A percentile compares a stretch with the other conserved stretches of the same genome.
phyloP scores from a whole-genome alignment of 805 yeast species.

The Pichia phayaonensis region DNA sequence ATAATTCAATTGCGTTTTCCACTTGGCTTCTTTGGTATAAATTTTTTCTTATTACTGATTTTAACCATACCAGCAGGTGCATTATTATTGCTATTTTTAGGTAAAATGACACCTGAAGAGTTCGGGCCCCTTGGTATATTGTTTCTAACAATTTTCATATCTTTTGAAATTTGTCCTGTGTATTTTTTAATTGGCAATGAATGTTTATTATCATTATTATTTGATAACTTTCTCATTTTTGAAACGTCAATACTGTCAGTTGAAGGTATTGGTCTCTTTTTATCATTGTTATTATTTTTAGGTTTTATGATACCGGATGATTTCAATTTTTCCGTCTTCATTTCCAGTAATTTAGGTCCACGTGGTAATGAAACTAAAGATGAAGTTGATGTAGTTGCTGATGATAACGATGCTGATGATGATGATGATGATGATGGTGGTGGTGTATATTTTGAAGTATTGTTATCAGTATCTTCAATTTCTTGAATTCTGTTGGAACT shows the following conservation, averaged over 20 bases:
- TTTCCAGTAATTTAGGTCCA: neutral
- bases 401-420: neutral
- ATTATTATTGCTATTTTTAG: neutral
- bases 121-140: neutral
- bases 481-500: neutral
- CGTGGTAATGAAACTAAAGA: neutral
- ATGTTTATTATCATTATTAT: neutral
- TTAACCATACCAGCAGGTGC: conserved; percentile 8
- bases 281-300: neutral
- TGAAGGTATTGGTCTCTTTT: neutral
- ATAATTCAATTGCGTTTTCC: neutral
- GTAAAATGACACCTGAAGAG: conserved; percentile 4
- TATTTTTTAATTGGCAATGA: neutral
- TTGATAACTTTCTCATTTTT: neutral
- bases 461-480: neutral
- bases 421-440: neutral
- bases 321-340: neutral
- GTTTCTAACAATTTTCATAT: neutral
- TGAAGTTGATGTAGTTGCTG: neutral
- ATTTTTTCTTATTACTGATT: conserved; percentile 11
- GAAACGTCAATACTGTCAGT: neutral
- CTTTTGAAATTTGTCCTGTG: conserved; percentile 5
- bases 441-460: neutral
- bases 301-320: conserved; percentile 1
- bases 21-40: neutral